These are phyloP conservation scores for Globisporangium okanoganense DNA, from an alignment of 352 stramenopile genomes.

Conservation along the genomic window DNA sequence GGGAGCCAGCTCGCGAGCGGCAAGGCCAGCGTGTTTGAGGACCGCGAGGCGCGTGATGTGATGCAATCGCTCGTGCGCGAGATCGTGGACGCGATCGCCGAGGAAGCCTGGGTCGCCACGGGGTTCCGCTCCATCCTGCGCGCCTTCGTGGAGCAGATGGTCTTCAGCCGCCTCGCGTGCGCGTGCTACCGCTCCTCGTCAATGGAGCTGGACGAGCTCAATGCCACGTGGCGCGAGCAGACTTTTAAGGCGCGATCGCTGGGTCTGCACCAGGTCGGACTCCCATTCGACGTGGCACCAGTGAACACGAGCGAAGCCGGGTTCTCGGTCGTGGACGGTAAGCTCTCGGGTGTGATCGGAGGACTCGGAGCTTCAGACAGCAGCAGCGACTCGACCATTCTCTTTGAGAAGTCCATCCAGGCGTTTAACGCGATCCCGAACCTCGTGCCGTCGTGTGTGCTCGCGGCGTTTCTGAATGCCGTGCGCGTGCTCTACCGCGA, in stretches of 20 bases:
- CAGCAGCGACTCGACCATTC: too few relatives aligned
- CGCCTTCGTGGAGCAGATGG: slow-evolving; percentile 71
- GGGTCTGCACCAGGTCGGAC: slow-evolving; percentile 46
- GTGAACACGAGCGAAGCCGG: slow-evolving; percentile 10
- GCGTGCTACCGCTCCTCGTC: slow-evolving; percentile 56
- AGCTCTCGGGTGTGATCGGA: slow-evolving; percentile 4
- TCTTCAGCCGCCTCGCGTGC: slow-evolving; percentile 61
- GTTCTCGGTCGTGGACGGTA: slow-evolving; percentile 1
- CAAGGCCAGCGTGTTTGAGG: slow-evolving; percentile 33
- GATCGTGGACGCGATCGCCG: slow-evolving; percentile 47
- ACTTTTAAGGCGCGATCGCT: slow-evolving; percentile 36
- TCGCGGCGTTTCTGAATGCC: slow-evolving; percentile 54
- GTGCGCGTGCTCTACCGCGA: slow-evolving; percentile 71
- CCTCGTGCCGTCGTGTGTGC: slow-evolving; percentile 64
- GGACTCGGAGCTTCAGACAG: too few relatives aligned
- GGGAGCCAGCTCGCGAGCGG: slow-evolving; percentile 16
- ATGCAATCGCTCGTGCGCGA: slow-evolving; percentile 71
- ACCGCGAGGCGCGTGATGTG: slow-evolving; percentile 51
- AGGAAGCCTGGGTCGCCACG: slow-evolving; percentile 30
- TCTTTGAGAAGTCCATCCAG: slow-evolving; percentile 57
- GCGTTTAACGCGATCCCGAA: slow-evolving; percentile 68
- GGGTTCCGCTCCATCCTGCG: slow-evolving; percentile 24
- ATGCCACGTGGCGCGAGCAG: slow-evolving; percentile 59
- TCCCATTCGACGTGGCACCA: slow-evolving; percentile 36
- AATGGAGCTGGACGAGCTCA: slow-evolving; percentile 64